Base-by-base conservation (phyloP, 495 filamentous ascomycete genomes). In the Neurospora tetraspora region DNA sequence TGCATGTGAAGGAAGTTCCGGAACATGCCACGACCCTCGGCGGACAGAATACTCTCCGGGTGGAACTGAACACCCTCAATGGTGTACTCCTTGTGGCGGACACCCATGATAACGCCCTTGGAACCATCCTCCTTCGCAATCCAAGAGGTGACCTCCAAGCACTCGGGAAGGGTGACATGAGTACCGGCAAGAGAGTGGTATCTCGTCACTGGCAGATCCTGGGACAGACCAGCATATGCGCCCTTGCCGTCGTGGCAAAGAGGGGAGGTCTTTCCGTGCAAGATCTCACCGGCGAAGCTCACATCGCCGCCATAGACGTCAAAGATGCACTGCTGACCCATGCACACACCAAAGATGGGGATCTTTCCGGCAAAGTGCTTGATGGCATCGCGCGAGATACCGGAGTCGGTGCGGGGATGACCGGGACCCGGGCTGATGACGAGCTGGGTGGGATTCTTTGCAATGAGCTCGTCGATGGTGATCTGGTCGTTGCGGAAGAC, bases 291-390 rank as follows among this genome's bases (percentile, higher is more conserved):
- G 10, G 96, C 97, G 61, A 92, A 94, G 79, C 91, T 91, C 40
- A 99, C 96, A 42, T 91, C 88, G 71, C 96, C 96, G 70, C 96
- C 96, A 79, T 96, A 97, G 11, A 91, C 89, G 69, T 93, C 91
- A 75, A 94, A 94, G 38, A 99, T 97, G 81, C 94, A 98, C 86
- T 99, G 96, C 88, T 97, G 91, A 76, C 96, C 96, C 94, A 99
- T 98, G 79, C 96, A 99, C 20, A 99, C 96, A 27, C 96, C 96
- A 40, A 99, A 89, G n/a, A 99, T 86, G 0, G 96, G 96, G 47
- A 99, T 92, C 81, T 97, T 98, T 38, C 96, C 96, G n/a, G 91
- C 89, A 80, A 98, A 99, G 80, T 98, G 84, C 75, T 88, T 82
- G 78, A 99, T 97, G 43, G 93, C 96, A 77, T 93, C 92, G 76